Conservation (phyloP, 139 green algal species). For the Asterochloris erici region DNA sequence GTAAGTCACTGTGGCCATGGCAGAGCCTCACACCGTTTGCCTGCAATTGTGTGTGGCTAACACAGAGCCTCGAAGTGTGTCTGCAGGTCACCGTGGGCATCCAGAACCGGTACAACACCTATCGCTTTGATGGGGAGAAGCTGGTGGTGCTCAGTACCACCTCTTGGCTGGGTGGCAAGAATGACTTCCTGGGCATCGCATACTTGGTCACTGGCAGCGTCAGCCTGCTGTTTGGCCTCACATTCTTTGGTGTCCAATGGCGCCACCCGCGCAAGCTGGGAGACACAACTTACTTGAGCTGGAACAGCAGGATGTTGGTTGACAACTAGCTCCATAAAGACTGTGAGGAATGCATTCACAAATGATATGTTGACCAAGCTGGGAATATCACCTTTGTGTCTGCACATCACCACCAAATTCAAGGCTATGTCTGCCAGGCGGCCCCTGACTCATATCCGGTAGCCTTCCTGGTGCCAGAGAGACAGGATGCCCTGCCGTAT, state of each 20-base stretch:
- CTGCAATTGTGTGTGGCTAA: not conserved
- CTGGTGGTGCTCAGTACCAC: conserved; percentile 58
- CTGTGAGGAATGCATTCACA: no score
- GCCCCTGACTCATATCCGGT: no score
- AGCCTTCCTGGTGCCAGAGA: no score
- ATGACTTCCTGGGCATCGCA: conserved; percentile 62
- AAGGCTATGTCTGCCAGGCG: no score
- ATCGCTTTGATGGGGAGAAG: conserved; percentile 63
- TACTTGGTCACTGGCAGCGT: conserved; percentile 49
- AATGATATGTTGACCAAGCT: no score
- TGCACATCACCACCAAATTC: no score
- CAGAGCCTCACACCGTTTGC: not conserved
- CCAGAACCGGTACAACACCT: conserved; percentile 78
- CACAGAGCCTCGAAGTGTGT: not conserved
- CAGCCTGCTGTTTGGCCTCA: conserved; percentile 10
- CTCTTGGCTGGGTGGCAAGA: conserved; percentile 74
- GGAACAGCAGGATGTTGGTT: conserved; percentile 9
- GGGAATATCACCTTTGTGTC: no score
- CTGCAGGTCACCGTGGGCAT: conserved; percentile 35
- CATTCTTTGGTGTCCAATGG: conserved; percentile 10
- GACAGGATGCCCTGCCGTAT: not conserved
- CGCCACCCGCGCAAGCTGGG: conserved; percentile 8
- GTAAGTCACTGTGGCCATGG: not conserved
- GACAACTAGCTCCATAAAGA: not conserved
- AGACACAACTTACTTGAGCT: conserved; percentile 16